These are phyloP conservation scores for Trichoderma asperelloides DNA, from an alignment of 495 filamentous ascomycete species.

Conservation along the genomic window DNA sequence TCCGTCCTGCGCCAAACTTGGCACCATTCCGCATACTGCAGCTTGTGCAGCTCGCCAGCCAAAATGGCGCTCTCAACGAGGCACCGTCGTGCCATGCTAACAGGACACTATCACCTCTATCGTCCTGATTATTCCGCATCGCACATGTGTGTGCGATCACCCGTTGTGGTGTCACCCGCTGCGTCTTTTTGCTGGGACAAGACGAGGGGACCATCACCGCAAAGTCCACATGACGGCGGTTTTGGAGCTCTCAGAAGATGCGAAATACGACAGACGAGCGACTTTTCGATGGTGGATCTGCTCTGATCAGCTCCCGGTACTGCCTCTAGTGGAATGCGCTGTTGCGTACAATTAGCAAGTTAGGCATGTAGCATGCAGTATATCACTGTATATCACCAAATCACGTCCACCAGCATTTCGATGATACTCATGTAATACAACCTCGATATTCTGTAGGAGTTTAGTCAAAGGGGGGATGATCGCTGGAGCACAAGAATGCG, in stretches of 20 bases:
- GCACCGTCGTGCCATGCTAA: background rate
- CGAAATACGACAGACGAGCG: background rate
- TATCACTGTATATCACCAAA: background rate
- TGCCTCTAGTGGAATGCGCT: background rate
- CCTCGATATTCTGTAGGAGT: background rate
- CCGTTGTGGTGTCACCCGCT: background rate
- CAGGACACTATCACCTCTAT: background rate
- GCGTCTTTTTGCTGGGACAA: background rate
- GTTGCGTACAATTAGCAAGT: background rate
- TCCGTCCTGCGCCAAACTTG: background rate
- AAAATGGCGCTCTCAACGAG: background rate
- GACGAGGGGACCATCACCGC: too few relatives aligned
- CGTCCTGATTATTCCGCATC: background rate
- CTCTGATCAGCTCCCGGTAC: background rate
- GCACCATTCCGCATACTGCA: background rate
- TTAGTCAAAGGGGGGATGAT: background rate
- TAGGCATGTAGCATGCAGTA: too few relatives aligned
- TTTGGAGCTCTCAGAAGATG: background rate
- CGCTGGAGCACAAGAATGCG: background rate
- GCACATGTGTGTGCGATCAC: background rate
- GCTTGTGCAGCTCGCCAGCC: background rate
- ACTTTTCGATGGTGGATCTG: background rate
- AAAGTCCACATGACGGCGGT: background rate
- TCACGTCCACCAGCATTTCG: background rate
- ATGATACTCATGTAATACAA: background rate